phyloP scores from a whole-genome alignment of 1,139 yeast genomes.

The Kurtzmaniella quercitrusa region DNA sequence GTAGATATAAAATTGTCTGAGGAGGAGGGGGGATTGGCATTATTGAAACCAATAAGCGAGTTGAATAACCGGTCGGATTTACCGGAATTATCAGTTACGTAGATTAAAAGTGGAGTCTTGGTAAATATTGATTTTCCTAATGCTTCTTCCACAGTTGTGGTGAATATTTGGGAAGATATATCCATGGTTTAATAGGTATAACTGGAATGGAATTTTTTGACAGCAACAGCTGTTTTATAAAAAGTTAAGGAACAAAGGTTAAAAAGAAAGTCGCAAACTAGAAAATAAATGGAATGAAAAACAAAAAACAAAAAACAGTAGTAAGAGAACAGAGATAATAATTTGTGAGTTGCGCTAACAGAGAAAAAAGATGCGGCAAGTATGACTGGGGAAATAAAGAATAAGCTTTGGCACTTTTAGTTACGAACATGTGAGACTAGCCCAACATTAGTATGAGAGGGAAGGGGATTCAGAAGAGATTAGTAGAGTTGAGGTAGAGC shows the following conservation, averaged over 20 bases:
- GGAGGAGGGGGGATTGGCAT: background rate
- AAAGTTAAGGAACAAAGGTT: background rate
- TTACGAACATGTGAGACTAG: too few relatives aligned
- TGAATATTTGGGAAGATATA: background rate
- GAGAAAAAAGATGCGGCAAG: background rate
- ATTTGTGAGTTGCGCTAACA: background rate
- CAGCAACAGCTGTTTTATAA: background rate
- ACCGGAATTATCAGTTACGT: constrained; percentile 22
- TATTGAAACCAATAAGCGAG: background rate
- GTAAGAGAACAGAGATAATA: too few relatives aligned
- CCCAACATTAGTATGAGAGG: too few relatives aligned
- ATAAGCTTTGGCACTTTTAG: too few relatives aligned
- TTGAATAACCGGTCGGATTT: constrained; percentile 9
- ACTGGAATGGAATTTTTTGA: background rate
- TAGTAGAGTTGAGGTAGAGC: too few relatives aligned
- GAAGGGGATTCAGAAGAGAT: too few relatives aligned
- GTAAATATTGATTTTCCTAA: constrained; percentile 31
- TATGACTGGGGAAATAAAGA: background rate
- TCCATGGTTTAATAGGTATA: background rate
- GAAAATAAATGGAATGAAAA: background rate
- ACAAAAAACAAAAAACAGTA: too few relatives aligned
- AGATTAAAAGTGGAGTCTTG: constrained; percentile 40
- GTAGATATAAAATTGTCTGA: constrained; percentile 1
- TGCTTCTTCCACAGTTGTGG: constrained; percentile 35
- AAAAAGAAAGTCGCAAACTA: background rate